Evolutionary conservation across 2,329 filamentous ascomycete species (phyloP), one percentile per base, ranked within the genome.

Genomic region (Calonectria pseudoreteaudii): DNA sequence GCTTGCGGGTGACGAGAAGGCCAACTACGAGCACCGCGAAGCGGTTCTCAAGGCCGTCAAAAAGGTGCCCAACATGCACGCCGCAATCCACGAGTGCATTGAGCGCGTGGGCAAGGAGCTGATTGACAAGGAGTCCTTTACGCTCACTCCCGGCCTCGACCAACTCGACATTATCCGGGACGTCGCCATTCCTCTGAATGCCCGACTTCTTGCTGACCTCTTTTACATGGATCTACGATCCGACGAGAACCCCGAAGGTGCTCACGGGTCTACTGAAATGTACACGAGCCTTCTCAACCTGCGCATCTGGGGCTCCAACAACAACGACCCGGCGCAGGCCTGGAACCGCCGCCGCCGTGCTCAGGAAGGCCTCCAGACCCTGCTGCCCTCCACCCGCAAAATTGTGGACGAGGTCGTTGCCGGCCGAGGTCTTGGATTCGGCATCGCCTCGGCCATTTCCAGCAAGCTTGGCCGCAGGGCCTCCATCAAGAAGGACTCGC

Each of bases 211-310:
- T 1, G 87, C 90, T 0, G 88, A 91, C 52, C 83, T 90, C 16
- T 91, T 92, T 81, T 90, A 90, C 67, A 84, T 92, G 41, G 91
- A 92, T 4, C 78, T 93, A 36, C 90, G 90, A 76, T 89, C 88
- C 0, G 82, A 86, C 0, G 86, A 91, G 76, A 87, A 89, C 26
- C 90, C 91, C 0, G 83, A 84, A 13, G 91, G 91, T 13, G 81
- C 79, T 0, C 83, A 87, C n/a, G 81, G 82, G 4, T 75, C 81
- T 1, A 80, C 85, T 0, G 83, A 88, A 23, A 75, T 89, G 34
- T 89, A 88, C 80, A 81, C 81, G 1, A 75, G 84, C 26, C 80
- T 89, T 28, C 77, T 87, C 23, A 83, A 88, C 70, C 81, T 89
- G 30, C 86, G 87, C 41, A 82, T 84, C 70, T 89, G 85, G 83